Evolutionary conservation across 805 yeast genomes (phyloP).

Genomic region (Candida bentonensis): DNA sequence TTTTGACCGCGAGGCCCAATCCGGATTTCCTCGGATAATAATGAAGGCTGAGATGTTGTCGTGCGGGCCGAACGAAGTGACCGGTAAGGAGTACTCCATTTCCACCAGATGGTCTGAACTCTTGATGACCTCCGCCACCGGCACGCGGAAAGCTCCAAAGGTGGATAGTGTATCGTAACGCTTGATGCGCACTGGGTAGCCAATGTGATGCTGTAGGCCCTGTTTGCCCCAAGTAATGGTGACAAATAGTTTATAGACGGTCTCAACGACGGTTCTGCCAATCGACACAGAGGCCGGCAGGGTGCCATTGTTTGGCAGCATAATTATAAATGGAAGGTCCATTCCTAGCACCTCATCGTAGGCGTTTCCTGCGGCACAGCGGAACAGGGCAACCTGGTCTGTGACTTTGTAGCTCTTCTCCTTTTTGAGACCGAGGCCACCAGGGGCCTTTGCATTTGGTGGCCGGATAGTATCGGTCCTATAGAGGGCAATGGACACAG

Average conservation of each 20-base stretch:
- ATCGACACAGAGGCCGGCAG: constrained; percentile 23
- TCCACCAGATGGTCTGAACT: constrained; percentile 24
- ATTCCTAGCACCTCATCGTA: constrained; percentile 17
- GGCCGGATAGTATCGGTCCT: constrained; percentile 24
- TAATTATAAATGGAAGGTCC: constrained; percentile 26
- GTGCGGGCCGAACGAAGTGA: constrained; percentile 26
- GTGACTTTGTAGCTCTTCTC: constrained; percentile 25
- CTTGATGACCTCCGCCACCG: constrained; percentile 12
- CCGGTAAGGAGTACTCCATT: constrained; percentile 20
- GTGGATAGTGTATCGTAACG: constrained; percentile 27
- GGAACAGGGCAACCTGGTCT: constrained; percentile 15
- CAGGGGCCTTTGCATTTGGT: constrained; percentile 20
- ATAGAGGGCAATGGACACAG: constrained; percentile 23
- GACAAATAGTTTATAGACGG: constrained; percentile 23
- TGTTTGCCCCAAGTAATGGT: constrained; percentile 15
- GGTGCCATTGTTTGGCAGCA: constrained; percentile 19
- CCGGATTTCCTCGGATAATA: constrained; percentile 22
- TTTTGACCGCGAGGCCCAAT: constrained; percentile 21
- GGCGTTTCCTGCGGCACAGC: constrained; percentile 10
- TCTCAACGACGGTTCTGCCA: constrained; percentile 18
- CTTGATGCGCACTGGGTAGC: constrained; percentile 23
- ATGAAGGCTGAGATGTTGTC: constrained; percentile 20
- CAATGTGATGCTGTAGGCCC: constrained; percentile 10
- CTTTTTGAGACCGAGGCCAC: constrained; percentile 17
- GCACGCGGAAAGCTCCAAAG: constrained; percentile 22